A percentile compares a stretch with the other conserved stretches of the same genome.
phyloP scores from a whole-genome alignment of 169 alveolate genomes.

The Plasmodium vivax region DNA sequence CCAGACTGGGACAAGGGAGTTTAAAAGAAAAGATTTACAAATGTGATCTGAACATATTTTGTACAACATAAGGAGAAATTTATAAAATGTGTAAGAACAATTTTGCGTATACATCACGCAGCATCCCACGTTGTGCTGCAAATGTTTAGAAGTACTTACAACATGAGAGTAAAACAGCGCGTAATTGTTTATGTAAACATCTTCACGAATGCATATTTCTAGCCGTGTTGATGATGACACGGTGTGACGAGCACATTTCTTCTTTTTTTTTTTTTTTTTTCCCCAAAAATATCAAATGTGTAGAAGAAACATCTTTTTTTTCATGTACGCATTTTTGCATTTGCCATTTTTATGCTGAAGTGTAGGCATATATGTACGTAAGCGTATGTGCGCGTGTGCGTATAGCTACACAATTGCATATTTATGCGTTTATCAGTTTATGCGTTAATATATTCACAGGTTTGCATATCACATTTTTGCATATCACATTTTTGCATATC shows the following conservation, averaged over 20 bases:
- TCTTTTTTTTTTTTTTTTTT: not conserved
- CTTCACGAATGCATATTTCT: not conserved
- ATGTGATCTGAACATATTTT: not conserved
- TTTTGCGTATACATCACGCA: not conserved
- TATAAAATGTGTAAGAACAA: not conserved
- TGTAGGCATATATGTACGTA: not conserved
- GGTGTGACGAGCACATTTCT: not conserved
- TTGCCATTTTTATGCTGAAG: not conserved
- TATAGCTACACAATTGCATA: slow-evolving; percentile 1
- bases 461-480: not conserved
- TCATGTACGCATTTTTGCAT: not conserved
- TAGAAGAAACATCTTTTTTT: not conserved
- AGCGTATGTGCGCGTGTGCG: not conserved
- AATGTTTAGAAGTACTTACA: not conserved
- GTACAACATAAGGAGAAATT: not conserved
- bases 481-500: not conserved
- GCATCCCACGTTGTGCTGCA: not conserved
- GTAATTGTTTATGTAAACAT: not conserved
- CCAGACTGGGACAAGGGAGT: slow-evolving; percentile 78
- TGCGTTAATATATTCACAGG: not conserved
- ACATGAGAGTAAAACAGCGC: not conserved
- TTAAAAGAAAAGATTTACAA: not conserved
- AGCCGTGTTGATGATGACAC: not conserved
- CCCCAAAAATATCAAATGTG: not conserved
- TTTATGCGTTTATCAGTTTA: not conserved